Conservation (phyloP, 192 early-diverging fungal species). For the Coemansia sp. region DNA sequence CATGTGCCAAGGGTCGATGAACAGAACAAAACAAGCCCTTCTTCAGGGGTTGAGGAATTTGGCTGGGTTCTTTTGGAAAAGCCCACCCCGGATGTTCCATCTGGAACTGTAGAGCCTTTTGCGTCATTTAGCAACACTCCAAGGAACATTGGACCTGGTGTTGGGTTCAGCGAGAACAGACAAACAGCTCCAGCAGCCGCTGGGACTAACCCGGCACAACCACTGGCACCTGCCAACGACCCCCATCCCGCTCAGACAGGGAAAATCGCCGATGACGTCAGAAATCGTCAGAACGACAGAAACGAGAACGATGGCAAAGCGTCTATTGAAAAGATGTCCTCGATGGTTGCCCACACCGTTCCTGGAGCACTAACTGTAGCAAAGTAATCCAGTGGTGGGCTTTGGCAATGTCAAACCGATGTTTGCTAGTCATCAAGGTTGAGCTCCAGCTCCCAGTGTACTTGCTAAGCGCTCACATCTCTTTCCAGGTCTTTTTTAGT, state of each 20-base stretch:
- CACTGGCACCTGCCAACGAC: not conserved
- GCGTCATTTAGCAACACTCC: not conserved
- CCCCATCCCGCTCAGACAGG: not conserved
- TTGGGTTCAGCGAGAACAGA: not conserved
- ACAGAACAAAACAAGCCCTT: not conserved
- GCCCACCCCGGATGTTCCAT: not conserved
- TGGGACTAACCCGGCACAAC: not conserved
- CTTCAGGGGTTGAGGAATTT: not conserved
- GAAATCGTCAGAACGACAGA: not conserved
- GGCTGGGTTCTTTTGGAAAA: not conserved
- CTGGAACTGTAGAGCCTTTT: not conserved
- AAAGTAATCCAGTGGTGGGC: conserved; percentile 12
- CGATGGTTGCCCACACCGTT: conserved; percentile 43
- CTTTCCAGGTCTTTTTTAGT: too few species aligned
- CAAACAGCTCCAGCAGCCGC: not conserved
- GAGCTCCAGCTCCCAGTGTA: too few species aligned
- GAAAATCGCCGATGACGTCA: not conserved
- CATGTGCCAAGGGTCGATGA: not conserved
- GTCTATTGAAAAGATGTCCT: conserved; percentile 14
- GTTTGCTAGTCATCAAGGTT: too few species aligned
- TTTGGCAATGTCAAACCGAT: too few species aligned
- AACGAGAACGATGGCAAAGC: not conserved
- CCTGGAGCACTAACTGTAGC: conserved; percentile 17
- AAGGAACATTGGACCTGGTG: not conserved
- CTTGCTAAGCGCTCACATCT: too few species aligned